Evolutionary conservation across 179 eudicot genomes (phyloP).

Genomic region (Spinacia oleracea): DNA sequence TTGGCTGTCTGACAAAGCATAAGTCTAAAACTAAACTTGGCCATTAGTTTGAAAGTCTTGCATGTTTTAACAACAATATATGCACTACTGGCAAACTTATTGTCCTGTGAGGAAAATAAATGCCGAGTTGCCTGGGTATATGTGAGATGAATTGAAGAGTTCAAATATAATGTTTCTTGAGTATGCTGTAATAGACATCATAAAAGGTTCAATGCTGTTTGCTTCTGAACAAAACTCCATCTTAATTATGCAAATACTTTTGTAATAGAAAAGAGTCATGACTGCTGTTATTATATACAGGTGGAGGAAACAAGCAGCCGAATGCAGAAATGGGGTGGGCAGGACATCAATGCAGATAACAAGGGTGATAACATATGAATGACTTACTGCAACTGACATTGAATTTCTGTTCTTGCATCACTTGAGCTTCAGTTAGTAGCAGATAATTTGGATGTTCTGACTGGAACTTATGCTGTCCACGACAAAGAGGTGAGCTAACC

Average conservation of each 20-base stretch:
- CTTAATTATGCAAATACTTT: too few relatives aligned
- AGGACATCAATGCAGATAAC: conserved; percentile 35
- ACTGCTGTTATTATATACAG: conserved; percentile 24
- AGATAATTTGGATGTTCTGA: neutral
- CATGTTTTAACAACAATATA: neutral
- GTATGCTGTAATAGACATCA: neutral
- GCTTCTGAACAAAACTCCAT: neutral
- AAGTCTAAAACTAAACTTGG: neutral
- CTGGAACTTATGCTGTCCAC: neutral
- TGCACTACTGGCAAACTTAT: too few relatives aligned
- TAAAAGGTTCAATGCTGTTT: neutral
- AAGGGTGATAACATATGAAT: conserved; percentile 38
- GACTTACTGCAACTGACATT: neutral
- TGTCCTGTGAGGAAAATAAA: neutral
- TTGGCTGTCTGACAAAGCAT: too few relatives aligned
- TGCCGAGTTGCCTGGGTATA: neutral
- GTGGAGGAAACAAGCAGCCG: conserved; percentile 57
- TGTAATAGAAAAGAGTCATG: neutral
- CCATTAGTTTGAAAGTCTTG: neutral
- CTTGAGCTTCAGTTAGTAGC: neutral
- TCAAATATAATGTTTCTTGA: neutral
- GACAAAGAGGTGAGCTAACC: neutral
- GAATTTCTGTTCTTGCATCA: neutral
- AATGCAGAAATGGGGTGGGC: conserved; percentile 68
- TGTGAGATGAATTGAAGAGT: neutral